Evolutionary conservation across 352 stramenopile species (phyloP).

Genomic region (Lagenidium sp.): DNA sequence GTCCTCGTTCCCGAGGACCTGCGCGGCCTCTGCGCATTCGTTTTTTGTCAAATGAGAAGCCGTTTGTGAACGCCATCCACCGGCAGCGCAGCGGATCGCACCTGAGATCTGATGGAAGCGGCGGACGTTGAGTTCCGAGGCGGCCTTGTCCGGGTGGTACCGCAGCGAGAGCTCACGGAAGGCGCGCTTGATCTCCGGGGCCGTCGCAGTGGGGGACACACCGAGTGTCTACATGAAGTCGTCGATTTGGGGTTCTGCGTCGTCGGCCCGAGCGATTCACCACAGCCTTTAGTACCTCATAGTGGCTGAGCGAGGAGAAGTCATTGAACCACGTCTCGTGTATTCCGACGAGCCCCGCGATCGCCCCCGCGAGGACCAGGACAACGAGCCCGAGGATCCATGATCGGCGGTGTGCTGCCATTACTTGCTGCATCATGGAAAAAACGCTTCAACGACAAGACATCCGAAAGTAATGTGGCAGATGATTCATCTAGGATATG

Average conservation of each 20-base stretch:
- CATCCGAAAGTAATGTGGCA: too few species aligned
- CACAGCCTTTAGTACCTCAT: too few species aligned
- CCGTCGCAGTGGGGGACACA: conserved; percentile 10
- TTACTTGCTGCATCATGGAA: too few species aligned
- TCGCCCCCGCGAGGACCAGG: too few species aligned
- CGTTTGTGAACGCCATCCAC: too few species aligned
- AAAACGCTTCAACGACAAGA: too few species aligned
- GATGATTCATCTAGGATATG: too few species aligned
- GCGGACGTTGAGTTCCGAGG: conserved; percentile 16
- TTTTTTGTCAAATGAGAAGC: background rate
- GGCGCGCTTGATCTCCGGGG: conserved; percentile 37
- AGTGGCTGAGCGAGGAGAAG: conserved; percentile 26
- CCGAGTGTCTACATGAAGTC: conserved; percentile 27
- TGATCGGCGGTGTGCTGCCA: too few species aligned
- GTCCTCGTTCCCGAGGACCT: conserved; percentile 16
- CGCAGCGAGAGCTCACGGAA: conserved; percentile 64
- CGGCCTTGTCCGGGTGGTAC: conserved; percentile 66
- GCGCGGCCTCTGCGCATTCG: conserved; percentile 18
- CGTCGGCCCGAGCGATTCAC: too few species aligned
- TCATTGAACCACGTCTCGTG: conserved; percentile 28
- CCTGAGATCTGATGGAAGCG: conserved; percentile 31
- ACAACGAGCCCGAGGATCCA: too few species aligned
- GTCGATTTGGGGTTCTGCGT: too few species aligned
- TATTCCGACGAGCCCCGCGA: conserved; percentile 6
- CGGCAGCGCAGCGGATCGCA: too few species aligned